Evolutionary conservation across 345 rosid genomes (phyloP), one percentile per base, ranked within the genome.

Genomic region (Limnanthes douglasii): DNA sequence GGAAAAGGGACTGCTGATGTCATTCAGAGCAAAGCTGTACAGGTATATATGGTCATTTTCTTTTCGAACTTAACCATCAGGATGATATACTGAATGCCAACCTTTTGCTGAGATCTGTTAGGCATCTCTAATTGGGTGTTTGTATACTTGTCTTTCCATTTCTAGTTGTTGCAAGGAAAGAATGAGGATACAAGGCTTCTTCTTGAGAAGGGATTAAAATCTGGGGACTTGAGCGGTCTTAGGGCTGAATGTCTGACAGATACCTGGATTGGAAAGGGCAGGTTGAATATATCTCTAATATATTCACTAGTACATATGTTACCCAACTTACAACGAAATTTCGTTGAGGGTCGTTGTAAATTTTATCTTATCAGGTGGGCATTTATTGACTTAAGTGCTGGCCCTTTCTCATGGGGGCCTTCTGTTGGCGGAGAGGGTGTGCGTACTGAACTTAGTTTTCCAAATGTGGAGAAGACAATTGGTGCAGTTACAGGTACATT

Each of bases 391-490:
- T 69, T 90, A 62, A 59, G 70, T 15, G 96, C 96, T 18, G 99
- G 96, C 31, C 96, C 94, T 56, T 90, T 90, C 56, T 62, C 96
- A 7, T 90, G 94, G 99, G 99, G 99, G 42, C 99, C 99, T 39
- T 81, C 99, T 60, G 99, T 90, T 45, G 99, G 99, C 54, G 99
- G 99, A 51, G 96, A 90, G 70, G 99, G 99, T 53, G 96, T 90
- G 48, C 88, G 94, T 26, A 90, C 96, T 2, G 76, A 75, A 40
- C 53, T 54, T 48, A 81, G 93, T 64, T 64, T 90, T 36, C 99
- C 99, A 55, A 81, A 78, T 67, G 96, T 90, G 58, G 71, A 67
- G 25, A 78, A 81, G 66, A 90, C 94, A 27, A 81, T 85, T 50
- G 99, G 99, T 51, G 88, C 94, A 15, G 93, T 90, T 58, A 71